These are phyloP conservation scores for Penicillium sp. DNA, from an alignment of 2,329 filamentous ascomycete genomes.

Conservation along the genomic window DNA sequence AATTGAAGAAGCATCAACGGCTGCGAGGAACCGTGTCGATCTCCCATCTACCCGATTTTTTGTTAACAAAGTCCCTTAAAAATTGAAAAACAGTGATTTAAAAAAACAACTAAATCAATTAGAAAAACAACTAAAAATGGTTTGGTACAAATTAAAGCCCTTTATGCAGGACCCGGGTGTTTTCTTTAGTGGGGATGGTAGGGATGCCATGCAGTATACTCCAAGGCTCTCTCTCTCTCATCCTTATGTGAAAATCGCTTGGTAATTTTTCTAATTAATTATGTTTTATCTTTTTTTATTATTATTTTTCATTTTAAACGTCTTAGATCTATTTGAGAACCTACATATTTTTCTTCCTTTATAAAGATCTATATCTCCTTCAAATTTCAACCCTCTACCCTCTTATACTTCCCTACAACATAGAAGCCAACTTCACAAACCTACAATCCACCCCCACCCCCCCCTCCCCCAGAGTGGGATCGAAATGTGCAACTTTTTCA, in stretches of 20 bases:
- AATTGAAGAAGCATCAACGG: slow-evolving; percentile 37
- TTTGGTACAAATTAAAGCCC: slow-evolving; percentile 10
- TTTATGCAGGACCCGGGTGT: slow-evolving; percentile 17
- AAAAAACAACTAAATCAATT: background rate
- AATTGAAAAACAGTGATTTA: no score
- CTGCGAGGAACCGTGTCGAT: slow-evolving; percentile 40
- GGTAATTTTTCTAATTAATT: background rate
- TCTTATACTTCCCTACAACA: background rate
- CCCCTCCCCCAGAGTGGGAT: no score
- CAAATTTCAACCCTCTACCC: no score
- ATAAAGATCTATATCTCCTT: background rate
- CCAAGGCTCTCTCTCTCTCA: background rate
- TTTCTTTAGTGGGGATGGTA: slow-evolving; percentile 1
- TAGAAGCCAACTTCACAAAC: background rate
- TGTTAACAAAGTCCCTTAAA: background rate
- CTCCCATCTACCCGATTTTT: slow-evolving; percentile 34
- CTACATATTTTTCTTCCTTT: background rate
- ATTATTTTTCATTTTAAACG: background rate
- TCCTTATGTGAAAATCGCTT: background rate
- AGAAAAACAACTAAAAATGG: background rate
- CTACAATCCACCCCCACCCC: background rate
- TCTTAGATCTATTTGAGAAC: slow-evolving; percentile 6
- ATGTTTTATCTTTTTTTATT: background rate
- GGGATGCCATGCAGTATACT: slow-evolving; percentile 10
- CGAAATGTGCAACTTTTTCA: slow-evolving; percentile 62